phyloP scores from a whole-genome alignment of 2,329 filamentous ascomycete species.

The Basipetospora chlamydospora region DNA sequence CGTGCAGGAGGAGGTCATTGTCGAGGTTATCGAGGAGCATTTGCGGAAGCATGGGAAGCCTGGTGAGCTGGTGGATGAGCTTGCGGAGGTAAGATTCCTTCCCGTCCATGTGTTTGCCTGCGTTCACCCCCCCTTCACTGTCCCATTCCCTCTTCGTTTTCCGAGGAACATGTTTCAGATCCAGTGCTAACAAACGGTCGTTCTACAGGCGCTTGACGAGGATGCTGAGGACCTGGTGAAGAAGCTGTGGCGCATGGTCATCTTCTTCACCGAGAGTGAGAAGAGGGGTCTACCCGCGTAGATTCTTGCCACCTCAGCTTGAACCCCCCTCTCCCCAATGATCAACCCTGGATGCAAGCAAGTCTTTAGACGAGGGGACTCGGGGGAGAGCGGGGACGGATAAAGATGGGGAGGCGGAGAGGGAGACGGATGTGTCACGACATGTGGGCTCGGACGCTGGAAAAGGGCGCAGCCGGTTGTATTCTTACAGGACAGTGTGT shows the following conservation, averaged over 20 bases:
- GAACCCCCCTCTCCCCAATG: too few species aligned
- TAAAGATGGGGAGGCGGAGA: too few species aligned
- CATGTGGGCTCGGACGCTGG: too few species aligned
- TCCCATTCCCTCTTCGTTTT: too few species aligned
- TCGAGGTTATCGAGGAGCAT: slow-evolving; percentile 84
- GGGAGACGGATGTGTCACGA: too few species aligned
- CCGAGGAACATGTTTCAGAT: too few species aligned
- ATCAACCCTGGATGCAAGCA: too few species aligned
- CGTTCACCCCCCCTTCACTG: too few species aligned
- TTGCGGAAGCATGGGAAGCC: slow-evolving; percentile 61
- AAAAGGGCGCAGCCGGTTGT: too few species aligned
- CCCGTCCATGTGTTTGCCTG: slow-evolving; percentile 3
- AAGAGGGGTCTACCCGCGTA: slow-evolving; percentile 69
- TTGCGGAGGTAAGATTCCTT: slow-evolving; percentile 57
- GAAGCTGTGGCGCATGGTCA: slow-evolving; percentile 97
- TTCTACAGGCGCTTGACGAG: slow-evolving; percentile 65
- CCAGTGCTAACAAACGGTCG: not conserved
- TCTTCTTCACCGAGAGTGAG: slow-evolving; percentile 93
- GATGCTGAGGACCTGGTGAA: slow-evolving; percentile 87
- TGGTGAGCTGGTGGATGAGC: slow-evolving; percentile 67
- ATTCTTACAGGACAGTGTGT: too few species aligned
- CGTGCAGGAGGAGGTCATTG: slow-evolving; percentile 88
- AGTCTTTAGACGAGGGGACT: too few species aligned
- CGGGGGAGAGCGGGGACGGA: too few species aligned
- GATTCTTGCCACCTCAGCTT: not conserved